A percentile compares a stretch with the other conserved stretches of the same genome.
Conservation (phyloP, 2,329 filamentous ascomycete species). For the Truncatella angustata region DNA sequence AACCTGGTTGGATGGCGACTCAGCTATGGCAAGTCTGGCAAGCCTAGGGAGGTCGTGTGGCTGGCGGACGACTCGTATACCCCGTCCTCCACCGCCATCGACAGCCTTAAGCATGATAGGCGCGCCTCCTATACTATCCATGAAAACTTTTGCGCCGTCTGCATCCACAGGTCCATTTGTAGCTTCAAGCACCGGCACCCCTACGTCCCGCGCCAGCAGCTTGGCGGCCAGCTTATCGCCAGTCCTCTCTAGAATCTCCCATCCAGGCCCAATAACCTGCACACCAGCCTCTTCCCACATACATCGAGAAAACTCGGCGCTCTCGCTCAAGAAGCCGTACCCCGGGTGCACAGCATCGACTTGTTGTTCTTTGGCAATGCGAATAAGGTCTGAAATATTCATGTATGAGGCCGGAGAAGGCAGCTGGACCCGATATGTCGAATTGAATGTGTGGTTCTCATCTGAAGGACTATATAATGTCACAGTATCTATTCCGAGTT, state of each 20-base stretch:
- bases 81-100: constrained; percentile 60
- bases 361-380: constrained; percentile 43
- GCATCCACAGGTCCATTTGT: constrained; percentile 17
- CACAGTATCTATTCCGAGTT: constrained; percentile 55
- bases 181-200: constrained; percentile 38
- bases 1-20: constrained; percentile 56
- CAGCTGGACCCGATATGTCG: constrained; percentile 49
- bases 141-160: constrained; percentile 52
- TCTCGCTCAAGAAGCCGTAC: constrained; percentile 64
- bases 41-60: constrained; percentile 42
- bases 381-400: constrained; percentile 36
- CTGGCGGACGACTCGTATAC: constrained; percentile 52
- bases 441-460: constrained; percentile 49
- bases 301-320: constrained; percentile 54
- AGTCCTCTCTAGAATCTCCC: constrained; percentile 45
- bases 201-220: constrained; percentile 41
- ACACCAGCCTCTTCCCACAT: constrained; percentile 50
- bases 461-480: constrained; percentile 56
- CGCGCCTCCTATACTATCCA: constrained; percentile 31
- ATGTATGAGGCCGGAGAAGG: constrained; percentile 32
- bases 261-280: constrained; percentile 56
- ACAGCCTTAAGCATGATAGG: constrained; percentile 59
- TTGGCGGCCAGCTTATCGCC: constrained; percentile 22
- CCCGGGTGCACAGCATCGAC: constrained; percentile 61
- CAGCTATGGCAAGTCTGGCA: constrained; percentile 50